Conservation (phyloP, 768 basidiomycete genomes). For the Termitomyces sp. region DNA sequence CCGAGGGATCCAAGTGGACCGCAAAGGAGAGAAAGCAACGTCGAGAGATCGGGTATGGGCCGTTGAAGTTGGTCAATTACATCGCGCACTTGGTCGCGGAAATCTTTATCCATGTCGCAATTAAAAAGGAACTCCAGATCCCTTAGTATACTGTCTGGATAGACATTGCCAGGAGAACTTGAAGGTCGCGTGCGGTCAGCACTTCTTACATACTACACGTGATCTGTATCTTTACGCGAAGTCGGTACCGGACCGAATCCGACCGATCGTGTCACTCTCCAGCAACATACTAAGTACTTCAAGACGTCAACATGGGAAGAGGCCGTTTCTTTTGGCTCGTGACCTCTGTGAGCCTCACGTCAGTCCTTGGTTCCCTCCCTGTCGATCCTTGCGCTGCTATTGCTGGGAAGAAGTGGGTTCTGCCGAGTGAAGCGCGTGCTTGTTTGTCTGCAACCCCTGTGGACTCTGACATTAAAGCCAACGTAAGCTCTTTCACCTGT, state of each 20-base stretch:
- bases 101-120: slow-evolving; percentile 8
- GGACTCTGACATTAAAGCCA: slow-evolving; percentile 42
- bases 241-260: too few relatives aligned
- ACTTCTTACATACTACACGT: too few relatives aligned
- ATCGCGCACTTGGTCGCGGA: slow-evolving; percentile 28
- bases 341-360: not conserved
- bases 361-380: not conserved
- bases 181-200: too few relatives aligned
- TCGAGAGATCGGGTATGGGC: slow-evolving; percentile 44
- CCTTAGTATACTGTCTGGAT: too few relatives aligned
- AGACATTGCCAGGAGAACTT: too few relatives aligned
- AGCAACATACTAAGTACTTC: too few relatives aligned
- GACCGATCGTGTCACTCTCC: too few relatives aligned
- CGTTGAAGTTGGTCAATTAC: slow-evolving; percentile 41
- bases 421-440: slow-evolving; percentile 45
- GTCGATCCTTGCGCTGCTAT: slow-evolving; percentile 50
- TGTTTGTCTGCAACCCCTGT: slow-evolving; percentile 50
- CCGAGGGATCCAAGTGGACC: slow-evolving; percentile 54
- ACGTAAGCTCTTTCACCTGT: slow-evolving; percentile 36
- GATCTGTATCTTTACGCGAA: not conserved
- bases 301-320: not conserved
- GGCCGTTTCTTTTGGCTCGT: not conserved
- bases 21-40: slow-evolving; percentile 53
- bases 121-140: too few relatives aligned
- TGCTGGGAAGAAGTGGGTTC: slow-evolving; percentile 52